Evolutionary conservation across 2,329 filamentous ascomycete genomes (phyloP), one percentile per base, ranked within the genome.

Genomic region (Fusarium ramigenum): DNA sequence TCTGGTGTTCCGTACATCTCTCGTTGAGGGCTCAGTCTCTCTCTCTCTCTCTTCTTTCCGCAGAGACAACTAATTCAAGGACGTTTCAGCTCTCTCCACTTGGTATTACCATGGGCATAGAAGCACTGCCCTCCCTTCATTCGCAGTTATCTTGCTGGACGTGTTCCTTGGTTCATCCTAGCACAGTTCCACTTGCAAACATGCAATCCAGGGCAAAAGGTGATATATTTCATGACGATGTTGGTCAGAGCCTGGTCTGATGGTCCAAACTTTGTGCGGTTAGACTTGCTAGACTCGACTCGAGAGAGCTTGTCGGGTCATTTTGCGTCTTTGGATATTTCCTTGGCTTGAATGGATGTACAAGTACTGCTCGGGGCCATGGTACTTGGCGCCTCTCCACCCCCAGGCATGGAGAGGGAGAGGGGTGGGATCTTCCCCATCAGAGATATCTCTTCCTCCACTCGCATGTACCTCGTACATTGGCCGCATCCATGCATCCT

Each of bases 31-130:
- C 15, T 49, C 12, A 34, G 16, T 36, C 30, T 36, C 34, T 36
- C 15, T 46, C 23, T 30, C 15, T 36, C 34, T 36, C 10, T 57
- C 23, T 30, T 34, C 50, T 69, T 69, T 53, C 37, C 42, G n/a
- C 49, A 72, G 50, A 71, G 68, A 50, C 68, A 68, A 49, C 52
- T 36, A 63, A 43, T 68, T 53, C 57, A 37, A 63, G n/a, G 37
- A n/a, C 25, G 63, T 68, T 69, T 69, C 65, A 69, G 65, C 65
- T 69, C 69, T 63, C 63, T 56, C 65, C 60, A 63, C 70, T 49
- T 49, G 16, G 61, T 63, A 44, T 14, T 40, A 56, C 70, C 53
- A 61, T 32, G 42, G 42, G 40, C 30, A 46, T 36, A 46, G 14
- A 39, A 40, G 50, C 49, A 53, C 60, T 58, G 42, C 42, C 56